Evolutionary conservation across 306 rosid species (phyloP), one percentile per base, ranked within the genome.

Genomic region (Begonia peltatifolia): DNA sequence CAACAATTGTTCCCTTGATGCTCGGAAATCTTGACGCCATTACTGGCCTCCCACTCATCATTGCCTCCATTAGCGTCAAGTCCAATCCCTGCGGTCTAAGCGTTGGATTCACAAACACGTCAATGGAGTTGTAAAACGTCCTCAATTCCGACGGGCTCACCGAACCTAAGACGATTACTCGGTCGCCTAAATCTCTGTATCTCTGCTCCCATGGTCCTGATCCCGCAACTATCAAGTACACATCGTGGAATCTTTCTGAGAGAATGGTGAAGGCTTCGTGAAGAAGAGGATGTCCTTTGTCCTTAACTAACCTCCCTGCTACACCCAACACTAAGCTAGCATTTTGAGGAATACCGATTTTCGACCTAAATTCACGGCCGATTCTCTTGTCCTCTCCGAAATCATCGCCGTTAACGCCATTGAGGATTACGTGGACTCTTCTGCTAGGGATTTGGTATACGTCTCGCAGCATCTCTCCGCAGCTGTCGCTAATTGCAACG

Each of bases 71-170:
- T 3, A 90, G 76, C 13, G 95, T 90, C 42, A 85, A 85, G 60
- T 90, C 95, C 59, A 90, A 84, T 2, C 97, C 97, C 56, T 90
- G 97, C 10, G 97, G 95, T 16, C 97, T 69, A 3, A 90, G 76
- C 0, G 97, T 90, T 1, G 97, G 97, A 61, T 85, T 90, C 22
- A 90, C 85, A 62, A 90, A 83, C 6, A 83, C 52, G 53, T 90
- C 97, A 43, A 90, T 83, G 2, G 86, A 79, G 60, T 85, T 85
- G 46, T 90, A 90, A 38, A 90, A 90, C 5, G 70, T 92, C 9
- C 78, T 64, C 30, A 85, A 63, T 72, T 73, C 75, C 8, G 82
- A 68, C 5, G 92, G 85, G 66, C 50, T 80, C 94, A 85, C 66
- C 0, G 97, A 83, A n/a, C 97, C 97, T 12, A 90, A 65, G 52